phyloP scores from a whole-genome alignment of 805 yeast species.

The Wickerhamiella australiensis region DNA sequence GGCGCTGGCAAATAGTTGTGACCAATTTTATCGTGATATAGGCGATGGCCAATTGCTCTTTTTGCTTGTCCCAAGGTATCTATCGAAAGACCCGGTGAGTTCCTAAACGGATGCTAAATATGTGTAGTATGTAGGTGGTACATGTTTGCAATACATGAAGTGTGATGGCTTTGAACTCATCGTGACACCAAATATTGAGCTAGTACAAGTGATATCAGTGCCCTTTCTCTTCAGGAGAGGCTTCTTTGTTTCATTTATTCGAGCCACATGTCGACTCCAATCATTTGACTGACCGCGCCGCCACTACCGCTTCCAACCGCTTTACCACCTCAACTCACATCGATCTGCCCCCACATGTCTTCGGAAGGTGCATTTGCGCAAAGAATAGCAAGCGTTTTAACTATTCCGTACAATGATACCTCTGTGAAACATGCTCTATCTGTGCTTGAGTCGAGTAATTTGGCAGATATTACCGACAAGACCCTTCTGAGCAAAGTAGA shows the following conservation, averaged over 20 bases:
- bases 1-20: not conserved
- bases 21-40: not conserved
- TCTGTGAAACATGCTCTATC: constrained; percentile 18
- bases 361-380: constrained; percentile 10
- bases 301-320: constrained; percentile 3
- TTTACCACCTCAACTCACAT: not conserved
- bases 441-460: constrained; percentile 16
- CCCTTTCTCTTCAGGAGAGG: no score
- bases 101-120: no score
- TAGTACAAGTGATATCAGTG: no score
- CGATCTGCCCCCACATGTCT: not conserved
- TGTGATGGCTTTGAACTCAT: no score
- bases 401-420: constrained; percentile 20
- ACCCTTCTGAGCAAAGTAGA: constrained; percentile 18
- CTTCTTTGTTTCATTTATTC: no score
- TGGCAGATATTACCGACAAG: constrained; percentile 10
- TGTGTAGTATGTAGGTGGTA: no score
- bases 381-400: constrained; percentile 17
- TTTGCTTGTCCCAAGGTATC: no score
- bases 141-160: no score
- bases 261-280: no score
- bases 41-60: not conserved
- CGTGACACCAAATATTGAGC: no score
- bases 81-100: no score
- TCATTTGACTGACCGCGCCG: no score